Evolutionary conservation across 371 early-diverging fungal species (phyloP), one percentile per base, ranked within the genome.

Genomic region (Syncephalastrum racemosum): DNA sequence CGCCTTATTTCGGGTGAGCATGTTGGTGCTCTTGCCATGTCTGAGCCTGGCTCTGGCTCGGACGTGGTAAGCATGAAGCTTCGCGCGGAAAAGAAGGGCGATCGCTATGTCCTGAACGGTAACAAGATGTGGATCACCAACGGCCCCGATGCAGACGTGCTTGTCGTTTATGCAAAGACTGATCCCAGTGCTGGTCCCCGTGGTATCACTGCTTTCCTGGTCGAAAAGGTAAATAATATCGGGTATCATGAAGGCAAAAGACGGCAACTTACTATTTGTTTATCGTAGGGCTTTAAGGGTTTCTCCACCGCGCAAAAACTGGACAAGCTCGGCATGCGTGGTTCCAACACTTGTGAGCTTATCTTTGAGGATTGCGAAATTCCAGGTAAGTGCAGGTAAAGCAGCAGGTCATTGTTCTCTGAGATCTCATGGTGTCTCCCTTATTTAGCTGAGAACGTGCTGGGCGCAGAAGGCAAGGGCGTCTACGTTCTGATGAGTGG

Each of bases 101-200:
- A 87, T 65, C 67, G 65, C 16, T 96, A 93, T 66, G 70, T 93
- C 4, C 62, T 92, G 51, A 93, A 91, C 58, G 93, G 93, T 1
- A 92, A 87, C 66, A 96, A 96, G 78, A 86, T 95, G 77, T 98
- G 98, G 98, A 98, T 98, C 69, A 98, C 98, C 42, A 98, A 98
- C 77, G 97, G 97, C 3, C 95, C 95, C 15, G 95, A 95, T 73
- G 96, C 96, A 13, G 87, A 97, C 68, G 88, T 88, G 2, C 68
- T 97, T 56, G 91, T 98, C 7, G 96, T 97, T 7, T 98, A 97
- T 70, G 97, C 97, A 36, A 96, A 96, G 79, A 96, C 96, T 4
- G 81, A 92, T 52, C 67, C 82, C 46, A 77, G 85, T 22, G 86
- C 90, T 23, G 92, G 92, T 4, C 87, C 94, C 18, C 82, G 86